Conservation (phyloP, 257 asterid genomes). For the Mitragyna speciosa region DNA sequence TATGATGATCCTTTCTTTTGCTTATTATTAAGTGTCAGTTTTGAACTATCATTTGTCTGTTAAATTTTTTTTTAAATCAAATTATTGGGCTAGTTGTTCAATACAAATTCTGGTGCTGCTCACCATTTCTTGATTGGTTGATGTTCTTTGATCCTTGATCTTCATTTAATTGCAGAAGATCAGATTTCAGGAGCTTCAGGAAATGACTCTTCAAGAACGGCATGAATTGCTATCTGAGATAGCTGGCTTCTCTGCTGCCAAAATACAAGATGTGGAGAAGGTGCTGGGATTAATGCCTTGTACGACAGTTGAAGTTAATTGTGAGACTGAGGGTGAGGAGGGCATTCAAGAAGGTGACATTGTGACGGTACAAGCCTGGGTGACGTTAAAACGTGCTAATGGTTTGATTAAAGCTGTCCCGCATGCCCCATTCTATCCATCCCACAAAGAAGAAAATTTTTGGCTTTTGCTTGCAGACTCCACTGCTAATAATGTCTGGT, state of each 20-base stretch:
- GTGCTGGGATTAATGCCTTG: slow-evolving; percentile 75
- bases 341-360: slow-evolving; percentile 87
- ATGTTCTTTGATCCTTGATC: slow-evolving; percentile 11
- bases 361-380: slow-evolving; percentile 81
- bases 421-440: slow-evolving; percentile 75
- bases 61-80: neutral
- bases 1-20: neutral
- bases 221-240: slow-evolving; percentile 59
- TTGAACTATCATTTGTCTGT: neutral
- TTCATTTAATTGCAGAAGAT: slow-evolving; percentile 47
- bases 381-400: slow-evolving; percentile 63
- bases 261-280: slow-evolving; percentile 68
- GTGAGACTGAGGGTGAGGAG: slow-evolving; percentile 93
- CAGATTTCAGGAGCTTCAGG: slow-evolving; percentile 60
- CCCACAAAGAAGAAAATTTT: slow-evolving; percentile 82
- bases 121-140: neutral
- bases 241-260: slow-evolving; percentile 53
- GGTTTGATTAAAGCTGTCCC: slow-evolving; percentile 69
- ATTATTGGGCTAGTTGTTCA: neutral
- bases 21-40: neutral
- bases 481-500: slow-evolving; percentile 68
- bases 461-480: slow-evolving; percentile 89
- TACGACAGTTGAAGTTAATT: slow-evolving; percentile 57
- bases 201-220: slow-evolving; percentile 54
- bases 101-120: neutral